Conservation (phyloP, 1,284 basidiomycete genomes). For the Schizophyllum amplum region DNA sequence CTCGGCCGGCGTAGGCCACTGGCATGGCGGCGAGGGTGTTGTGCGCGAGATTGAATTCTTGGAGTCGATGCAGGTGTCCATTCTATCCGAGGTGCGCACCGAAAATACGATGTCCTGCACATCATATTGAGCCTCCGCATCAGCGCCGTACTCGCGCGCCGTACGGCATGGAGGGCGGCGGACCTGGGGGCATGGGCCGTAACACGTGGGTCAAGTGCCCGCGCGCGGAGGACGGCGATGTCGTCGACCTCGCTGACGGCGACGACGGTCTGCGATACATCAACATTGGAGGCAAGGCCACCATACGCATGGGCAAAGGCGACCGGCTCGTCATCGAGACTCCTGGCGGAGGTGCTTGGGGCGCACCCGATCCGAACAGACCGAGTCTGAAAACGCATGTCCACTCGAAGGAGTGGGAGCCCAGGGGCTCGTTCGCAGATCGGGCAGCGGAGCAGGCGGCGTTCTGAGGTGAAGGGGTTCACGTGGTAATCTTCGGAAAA, state of each 20-base stretch:
- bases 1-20: constrained; percentile 75
- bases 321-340: constrained; percentile 82
- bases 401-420: constrained; percentile 46
- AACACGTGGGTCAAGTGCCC: constrained; percentile 88
- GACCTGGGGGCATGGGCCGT: constrained; percentile 64
- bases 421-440: constrained; percentile 68
- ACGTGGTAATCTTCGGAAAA: too few species aligned
- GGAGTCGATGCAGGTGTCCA: constrained; percentile 80
- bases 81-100: constrained; percentile 84
- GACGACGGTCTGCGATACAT: constrained; percentile 47
- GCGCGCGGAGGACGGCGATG: constrained; percentile 63
- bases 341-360: constrained; percentile 93
- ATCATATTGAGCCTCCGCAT: constrained; percentile 8
- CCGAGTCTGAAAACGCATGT: constrained; percentile 26
- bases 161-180: constrained; percentile 87
- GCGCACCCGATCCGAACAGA: constrained; percentile 31
- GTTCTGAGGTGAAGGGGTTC: constrained; percentile 32
- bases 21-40: constrained; percentile 83
- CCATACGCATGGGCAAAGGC: constrained; percentile 79
- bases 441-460: constrained; percentile 60
- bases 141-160: constrained; percentile 83
- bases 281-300: constrained; percentile 90
- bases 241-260: constrained; percentile 40
- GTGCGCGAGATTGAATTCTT: constrained; percentile 85
- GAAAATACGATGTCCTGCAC: too few species aligned